Percentiles rank a stretch among this genome's conserved stretches.
Conservation (phyloP, 495 filamentous ascomycete species). For the Podospora comata region DNA sequence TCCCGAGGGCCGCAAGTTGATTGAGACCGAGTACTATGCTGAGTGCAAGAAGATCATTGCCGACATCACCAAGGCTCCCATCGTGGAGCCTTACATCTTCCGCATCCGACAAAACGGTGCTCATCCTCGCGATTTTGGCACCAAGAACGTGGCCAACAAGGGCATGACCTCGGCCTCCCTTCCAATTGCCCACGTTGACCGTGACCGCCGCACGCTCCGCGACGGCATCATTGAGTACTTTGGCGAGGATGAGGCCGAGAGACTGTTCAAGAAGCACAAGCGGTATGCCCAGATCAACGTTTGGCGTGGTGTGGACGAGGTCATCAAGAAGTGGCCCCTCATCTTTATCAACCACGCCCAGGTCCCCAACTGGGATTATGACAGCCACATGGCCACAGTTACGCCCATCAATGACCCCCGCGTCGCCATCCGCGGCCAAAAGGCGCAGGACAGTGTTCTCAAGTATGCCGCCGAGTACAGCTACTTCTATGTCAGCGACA, state of each 20-base stretch:
- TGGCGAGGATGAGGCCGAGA: not conserved
- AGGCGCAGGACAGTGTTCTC: slow-evolving; percentile 9
- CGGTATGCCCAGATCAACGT: slow-evolving; percentile 11
- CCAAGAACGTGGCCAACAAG: slow-evolving; percentile 9
- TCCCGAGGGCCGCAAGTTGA: slow-evolving; percentile 8
- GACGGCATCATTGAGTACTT: slow-evolving; percentile 10
- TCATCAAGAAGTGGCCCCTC: slow-evolving; percentile 6
- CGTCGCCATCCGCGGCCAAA: slow-evolving; percentile 1
- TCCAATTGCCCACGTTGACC: slow-evolving; percentile 7
- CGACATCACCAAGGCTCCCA: slow-evolving; percentile 1
- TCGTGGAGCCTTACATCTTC: slow-evolving; percentile 12
- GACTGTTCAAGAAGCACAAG: slow-evolving; percentile 9
- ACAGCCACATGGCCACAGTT: slow-evolving; percentile 6
- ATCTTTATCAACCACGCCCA: slow-evolving; percentile 1
- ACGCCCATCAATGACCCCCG: slow-evolving; percentile 7
- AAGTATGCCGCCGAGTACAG: not conserved
- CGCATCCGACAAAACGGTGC: slow-evolving; percentile 13
- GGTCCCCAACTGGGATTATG: slow-evolving; percentile 6
- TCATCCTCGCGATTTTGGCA: slow-evolving; percentile 8
- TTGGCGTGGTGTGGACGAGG: slow-evolving; percentile 5
- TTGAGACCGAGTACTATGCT: slow-evolving; percentile 1
- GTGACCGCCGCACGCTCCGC: slow-evolving; percentile 2
- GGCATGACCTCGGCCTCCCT: slow-evolving; percentile 4
- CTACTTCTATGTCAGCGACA: slow-evolving; percentile 9
- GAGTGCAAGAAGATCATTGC: slow-evolving; percentile 7